Evolutionary conservation across 192 early-diverging fungal species (phyloP), one percentile per base, ranked within the genome.

Genomic region (Backusella luteola): DNA sequence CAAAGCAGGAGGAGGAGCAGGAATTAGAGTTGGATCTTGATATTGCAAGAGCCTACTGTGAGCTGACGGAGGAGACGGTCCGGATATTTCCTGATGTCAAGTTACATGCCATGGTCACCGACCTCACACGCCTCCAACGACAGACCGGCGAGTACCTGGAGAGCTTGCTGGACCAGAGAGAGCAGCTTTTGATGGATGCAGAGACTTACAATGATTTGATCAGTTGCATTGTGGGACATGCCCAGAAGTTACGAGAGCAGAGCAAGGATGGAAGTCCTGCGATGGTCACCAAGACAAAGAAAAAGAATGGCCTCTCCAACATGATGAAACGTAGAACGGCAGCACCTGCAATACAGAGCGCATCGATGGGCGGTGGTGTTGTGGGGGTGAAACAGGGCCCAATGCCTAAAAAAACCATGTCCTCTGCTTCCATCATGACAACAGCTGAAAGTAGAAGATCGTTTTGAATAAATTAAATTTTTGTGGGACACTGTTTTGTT

Each of bases 121-220:
- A 85, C 46, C 52, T 90, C 35, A 80, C 82, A 15, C 74, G 84
- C 42, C 70, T 87, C 15, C 83, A 85, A 19, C 83, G 84, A 34
- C 89, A 90, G 68, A 83, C 89, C 1, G 83, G 84, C 17, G 87
- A 88, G 19, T 83, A 85, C 63, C 79, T 90, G 21, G 84, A 83
- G 21, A 86, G 86, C 73, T 82, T 86, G 73, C 79, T 90, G 56
- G 89, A 90, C 74, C 89, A 90, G 74, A 80, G 89, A 59, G 89
- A 90, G 63, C 85, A 88, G 49, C 77, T 88, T 63, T 82, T 87
- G 66, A 90, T 90, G 89, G 89, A 90, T 69, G 85, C 87, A 23
- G 89, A 90, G 66, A 87, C 86, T 11, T 90, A 88, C 73, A 90
- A 90, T 44, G 85, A 88, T 67, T 77, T 90, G 79, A 90, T 90